phyloP scores from a whole-genome alignment of 2,329 filamentous ascomycete genomes.

The Fonsecaea multimorphosa region DNA sequence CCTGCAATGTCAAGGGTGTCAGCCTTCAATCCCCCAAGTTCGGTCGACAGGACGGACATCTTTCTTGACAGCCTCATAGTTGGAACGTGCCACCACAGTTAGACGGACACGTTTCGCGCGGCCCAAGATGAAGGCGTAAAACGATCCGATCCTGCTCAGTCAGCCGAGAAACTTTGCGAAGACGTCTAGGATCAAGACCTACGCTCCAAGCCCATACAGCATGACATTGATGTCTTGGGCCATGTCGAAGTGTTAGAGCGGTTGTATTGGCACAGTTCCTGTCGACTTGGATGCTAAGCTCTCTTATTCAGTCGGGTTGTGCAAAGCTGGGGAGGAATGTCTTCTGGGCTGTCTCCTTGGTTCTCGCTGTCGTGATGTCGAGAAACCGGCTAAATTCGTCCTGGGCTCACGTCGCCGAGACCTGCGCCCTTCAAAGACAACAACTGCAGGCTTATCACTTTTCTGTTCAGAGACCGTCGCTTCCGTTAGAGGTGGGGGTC shows the following conservation, averaged over 20 bases:
- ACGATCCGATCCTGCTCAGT: conserved; percentile 60
- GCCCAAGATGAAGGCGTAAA: conserved; percentile 62
- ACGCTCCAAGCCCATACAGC: conserved; percentile 63
- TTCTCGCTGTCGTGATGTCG: neutral
- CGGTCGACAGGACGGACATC: conserved; percentile 42
- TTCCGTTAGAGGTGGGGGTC: conserved; percentile 8
- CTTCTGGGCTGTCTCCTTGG: neutral
- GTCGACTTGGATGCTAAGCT: neutral
- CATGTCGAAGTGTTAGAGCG: conserved; percentile 36
- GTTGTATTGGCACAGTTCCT: neutral
- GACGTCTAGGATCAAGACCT: conserved; percentile 40
- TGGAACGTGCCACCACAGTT: conserved; percentile 54
- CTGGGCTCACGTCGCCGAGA: conserved; percentile 15
- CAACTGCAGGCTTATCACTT: neutral
- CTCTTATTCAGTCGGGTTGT: neutral
- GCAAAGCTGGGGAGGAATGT: neutral
- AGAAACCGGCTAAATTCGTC: neutral
- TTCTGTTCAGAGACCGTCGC: neutral
- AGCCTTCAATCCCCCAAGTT: neutral
- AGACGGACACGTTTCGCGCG: conserved; percentile 50
- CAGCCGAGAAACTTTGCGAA: neutral
- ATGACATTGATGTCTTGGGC: conserved; percentile 50
- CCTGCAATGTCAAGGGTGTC: conserved; percentile 39
- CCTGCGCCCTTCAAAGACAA: conserved; percentile 25
- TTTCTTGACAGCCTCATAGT: conserved; percentile 51